Conservation (phyloP, 176 grass and related monocot species). For the Calamus simplicifolius region DNA sequence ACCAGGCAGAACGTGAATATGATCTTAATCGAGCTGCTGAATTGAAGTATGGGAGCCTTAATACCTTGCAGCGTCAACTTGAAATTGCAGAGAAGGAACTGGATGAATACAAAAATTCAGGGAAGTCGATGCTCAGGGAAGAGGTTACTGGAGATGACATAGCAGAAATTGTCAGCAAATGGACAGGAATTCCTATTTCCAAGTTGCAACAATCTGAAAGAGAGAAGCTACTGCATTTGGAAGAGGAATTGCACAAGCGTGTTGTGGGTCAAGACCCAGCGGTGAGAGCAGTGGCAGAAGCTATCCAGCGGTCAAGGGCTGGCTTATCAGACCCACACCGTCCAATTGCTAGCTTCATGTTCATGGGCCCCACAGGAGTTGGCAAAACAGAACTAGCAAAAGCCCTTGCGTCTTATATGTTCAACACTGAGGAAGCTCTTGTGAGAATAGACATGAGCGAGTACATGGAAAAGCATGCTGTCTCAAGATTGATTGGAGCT, state of each 20-base stretch:
- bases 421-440: slow-evolving; percentile 97
- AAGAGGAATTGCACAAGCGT: slow-evolving; percentile 92
- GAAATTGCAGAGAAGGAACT: slow-evolving; percentile 74
- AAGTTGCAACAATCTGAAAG: slow-evolving; percentile 96
- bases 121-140: slow-evolving; percentile 98
- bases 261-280: slow-evolving; percentile 95
- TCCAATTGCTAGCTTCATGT: slow-evolving; percentile 99
- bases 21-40: slow-evolving; percentile 97
- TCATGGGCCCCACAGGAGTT: slow-evolving; percentile 99
- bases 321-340: slow-evolving; percentile 91
- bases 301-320: slow-evolving; percentile 97
- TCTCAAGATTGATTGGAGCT: slow-evolving; percentile 89
- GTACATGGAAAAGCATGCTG: slow-evolving; percentile 99
- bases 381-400: slow-evolving; percentile 97
- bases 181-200: slow-evolving; percentile 95
- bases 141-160: slow-evolving; percentile 96
- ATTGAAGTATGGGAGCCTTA: slow-evolving; percentile 95
- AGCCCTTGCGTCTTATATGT: slow-evolving; percentile 89
- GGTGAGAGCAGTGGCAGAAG: slow-evolving; percentile 84
- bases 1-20: slow-evolving; percentile 92
- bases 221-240: slow-evolving; percentile 80
- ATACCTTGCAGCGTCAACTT: slow-evolving; percentile 89
- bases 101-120: slow-evolving; percentile 85
- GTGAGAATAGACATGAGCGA: slow-evolving; percentile 99
- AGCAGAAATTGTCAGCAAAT: slow-evolving; percentile 94